Evolutionary conservation across 306 rosid species (phyloP).

Genomic region (Inga leiocalycina): DNA sequence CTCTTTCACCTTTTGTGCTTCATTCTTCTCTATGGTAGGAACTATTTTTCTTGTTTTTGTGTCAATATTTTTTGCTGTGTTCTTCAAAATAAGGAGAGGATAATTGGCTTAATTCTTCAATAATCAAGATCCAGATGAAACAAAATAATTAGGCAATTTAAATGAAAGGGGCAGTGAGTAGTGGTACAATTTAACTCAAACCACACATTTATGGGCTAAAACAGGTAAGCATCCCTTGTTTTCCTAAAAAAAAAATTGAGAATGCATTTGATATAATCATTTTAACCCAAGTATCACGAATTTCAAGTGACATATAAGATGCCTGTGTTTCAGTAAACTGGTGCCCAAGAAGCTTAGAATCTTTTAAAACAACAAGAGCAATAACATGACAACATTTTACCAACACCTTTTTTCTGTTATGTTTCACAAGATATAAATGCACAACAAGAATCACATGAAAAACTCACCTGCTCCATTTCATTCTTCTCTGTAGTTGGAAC

Average conservation of each 20-base stretch:
- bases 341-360: not conserved
- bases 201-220: not conserved
- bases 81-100: not conserved
- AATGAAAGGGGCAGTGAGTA: not conserved
- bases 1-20: not conserved
- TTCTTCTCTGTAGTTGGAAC: conserved; percentile 21
- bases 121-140: not conserved
- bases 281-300: not conserved
- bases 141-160: not conserved
- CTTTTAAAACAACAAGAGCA: not conserved
- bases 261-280: not conserved
- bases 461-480: not conserved
- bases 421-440: not conserved
- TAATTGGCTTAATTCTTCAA: not conserved
- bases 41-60: not conserved
- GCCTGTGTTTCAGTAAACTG: not conserved
- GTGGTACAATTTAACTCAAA: not conserved
- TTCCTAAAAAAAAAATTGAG: not conserved
- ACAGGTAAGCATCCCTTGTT: not conserved
- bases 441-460: not conserved
- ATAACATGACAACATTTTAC: not conserved
- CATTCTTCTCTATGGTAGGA: not conserved
- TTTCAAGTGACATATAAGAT: not conserved
- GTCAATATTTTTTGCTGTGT: not conserved
- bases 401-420: not conserved